Percentiles rank a stretch among this genome's conserved stretches.
phyloP scores from a whole-genome alignment of 208 protist genomes.

The Leishmania aethiopica region DNA sequence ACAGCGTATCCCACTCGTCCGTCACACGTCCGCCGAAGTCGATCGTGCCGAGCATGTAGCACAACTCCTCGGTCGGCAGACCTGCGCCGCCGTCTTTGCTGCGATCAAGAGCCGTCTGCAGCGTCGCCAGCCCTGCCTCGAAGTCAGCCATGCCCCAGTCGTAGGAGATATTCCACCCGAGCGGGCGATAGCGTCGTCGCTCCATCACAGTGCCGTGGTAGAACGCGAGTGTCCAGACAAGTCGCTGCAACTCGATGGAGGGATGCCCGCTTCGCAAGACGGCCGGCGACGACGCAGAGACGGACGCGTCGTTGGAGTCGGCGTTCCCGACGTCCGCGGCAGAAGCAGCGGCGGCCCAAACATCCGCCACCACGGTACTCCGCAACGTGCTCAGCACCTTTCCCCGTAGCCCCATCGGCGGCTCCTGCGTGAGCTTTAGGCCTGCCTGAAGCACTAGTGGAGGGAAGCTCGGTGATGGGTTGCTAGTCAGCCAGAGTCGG shows the following conservation, averaged over 20 bases:
- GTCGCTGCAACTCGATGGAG: conserved; percentile 34
- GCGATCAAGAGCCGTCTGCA: conserved; percentile 68
- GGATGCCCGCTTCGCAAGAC: neutral
- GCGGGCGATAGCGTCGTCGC: conserved; percentile 91
- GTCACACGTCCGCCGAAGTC: conserved; percentile 96
- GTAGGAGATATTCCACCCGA: conserved; percentile 96
- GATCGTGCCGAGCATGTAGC: conserved; percentile 93
- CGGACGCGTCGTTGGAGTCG: neutral
- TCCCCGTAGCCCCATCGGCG: conserved; percentile 94
- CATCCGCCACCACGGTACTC: conserved; percentile 49
- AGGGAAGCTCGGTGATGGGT: conserved; percentile 92
- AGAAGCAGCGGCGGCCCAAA: conserved; percentile 59
- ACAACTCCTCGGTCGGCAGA: conserved; percentile 81
- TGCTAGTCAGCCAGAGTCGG: conserved; percentile 96
- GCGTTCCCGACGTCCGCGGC: neutral
- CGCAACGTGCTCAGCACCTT: conserved; percentile 89
- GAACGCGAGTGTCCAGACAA: conserved; percentile 94
- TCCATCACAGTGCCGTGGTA: conserved; percentile 94
- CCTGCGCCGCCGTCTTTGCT: neutral
- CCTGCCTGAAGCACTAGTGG: conserved; percentile 93
- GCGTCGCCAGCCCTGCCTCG: conserved; percentile 74
- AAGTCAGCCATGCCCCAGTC: conserved; percentile 94
- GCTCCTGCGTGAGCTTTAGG: conserved; percentile 96
- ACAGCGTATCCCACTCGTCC: conserved; percentile 87
- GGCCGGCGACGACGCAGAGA: neutral